Conservation (phyloP, 129 eudicot species). For the Deinandra increscens region DNA sequence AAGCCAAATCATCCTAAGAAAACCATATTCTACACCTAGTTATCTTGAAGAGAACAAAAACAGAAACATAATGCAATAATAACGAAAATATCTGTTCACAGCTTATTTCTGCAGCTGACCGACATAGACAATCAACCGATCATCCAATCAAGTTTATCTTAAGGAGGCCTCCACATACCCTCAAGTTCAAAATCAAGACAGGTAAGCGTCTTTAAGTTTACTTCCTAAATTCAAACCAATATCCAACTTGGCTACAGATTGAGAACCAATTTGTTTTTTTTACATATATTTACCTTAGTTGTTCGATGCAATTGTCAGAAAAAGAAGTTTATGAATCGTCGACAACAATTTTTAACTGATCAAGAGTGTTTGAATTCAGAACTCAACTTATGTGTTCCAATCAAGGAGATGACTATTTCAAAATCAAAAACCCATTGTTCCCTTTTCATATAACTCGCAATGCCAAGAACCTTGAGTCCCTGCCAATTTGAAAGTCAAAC, state of each 20-base stretch:
- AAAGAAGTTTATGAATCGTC: neutral
- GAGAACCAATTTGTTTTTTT: neutral
- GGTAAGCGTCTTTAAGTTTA: constrained; percentile 36
- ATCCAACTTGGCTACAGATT: neutral
- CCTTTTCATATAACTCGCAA: too few relatives aligned
- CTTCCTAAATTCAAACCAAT: neutral
- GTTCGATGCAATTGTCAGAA: neutral
- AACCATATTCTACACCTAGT: too few relatives aligned
- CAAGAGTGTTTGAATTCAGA: too few relatives aligned
- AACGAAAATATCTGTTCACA: constrained; percentile 30
- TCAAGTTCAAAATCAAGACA: constrained; percentile 87
- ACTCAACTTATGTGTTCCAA: too few relatives aligned
- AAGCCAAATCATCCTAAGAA: too few relatives aligned
- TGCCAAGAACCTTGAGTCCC: neutral
- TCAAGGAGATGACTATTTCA: too few relatives aligned
- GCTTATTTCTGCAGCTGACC: constrained; percentile 95
- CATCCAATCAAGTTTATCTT: constrained; percentile 92
- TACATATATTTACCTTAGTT: neutral
- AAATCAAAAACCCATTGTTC: too few relatives aligned
- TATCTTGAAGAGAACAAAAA: too few relatives aligned
- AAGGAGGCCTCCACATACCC: constrained; percentile 77
- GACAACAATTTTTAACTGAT: too few relatives aligned
- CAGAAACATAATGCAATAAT: too few relatives aligned
- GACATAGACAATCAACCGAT: constrained; percentile 94
- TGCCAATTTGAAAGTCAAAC: neutral